Conservation (phyloP, 257 asterid species). For the Solanum piurae region DNA sequence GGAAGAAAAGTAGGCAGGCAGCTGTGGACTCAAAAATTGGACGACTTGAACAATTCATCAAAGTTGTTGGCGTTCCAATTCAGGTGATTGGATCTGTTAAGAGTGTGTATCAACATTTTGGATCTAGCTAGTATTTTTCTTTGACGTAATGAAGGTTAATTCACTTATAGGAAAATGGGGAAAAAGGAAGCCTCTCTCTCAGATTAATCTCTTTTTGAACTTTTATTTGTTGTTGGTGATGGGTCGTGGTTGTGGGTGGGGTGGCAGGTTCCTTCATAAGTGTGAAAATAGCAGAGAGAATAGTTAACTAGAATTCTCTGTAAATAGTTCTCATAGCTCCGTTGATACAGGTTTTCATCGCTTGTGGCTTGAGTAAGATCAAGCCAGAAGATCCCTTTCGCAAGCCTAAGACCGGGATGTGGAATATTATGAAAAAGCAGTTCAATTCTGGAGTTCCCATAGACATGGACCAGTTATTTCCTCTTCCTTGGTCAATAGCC, state of each 20-base stretch:
- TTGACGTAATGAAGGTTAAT: neutral
- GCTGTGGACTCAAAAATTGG: slow-evolving; percentile 97
- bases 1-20: slow-evolving; percentile 91
- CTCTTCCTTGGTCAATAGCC: slow-evolving; percentile 6
- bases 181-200: neutral
- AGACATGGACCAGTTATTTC: slow-evolving; percentile 64
- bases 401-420: slow-evolving; percentile 93
- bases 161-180: neutral
- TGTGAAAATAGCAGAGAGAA: neutral
- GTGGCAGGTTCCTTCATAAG: neutral
- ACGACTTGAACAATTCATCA: slow-evolving; percentile 69
- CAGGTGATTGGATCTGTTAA: slow-evolving; percentile 47
- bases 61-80: slow-evolving; percentile 72
- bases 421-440: slow-evolving; percentile 78
- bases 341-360: slow-evolving; percentile 71
- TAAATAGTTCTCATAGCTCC: neutral
- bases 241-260: neutral
- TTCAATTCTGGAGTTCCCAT: slow-evolving; percentile 72
- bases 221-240: neutral
- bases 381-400: slow-evolving; percentile 67
- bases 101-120: neutral
- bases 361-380: slow-evolving; percentile 62
- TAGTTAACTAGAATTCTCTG: neutral
- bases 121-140: neutral
- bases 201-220: neutral